Evolutionary conservation across 805 yeast genomes (phyloP).

Genomic region (Yarrowia phangngaensis): DNA sequence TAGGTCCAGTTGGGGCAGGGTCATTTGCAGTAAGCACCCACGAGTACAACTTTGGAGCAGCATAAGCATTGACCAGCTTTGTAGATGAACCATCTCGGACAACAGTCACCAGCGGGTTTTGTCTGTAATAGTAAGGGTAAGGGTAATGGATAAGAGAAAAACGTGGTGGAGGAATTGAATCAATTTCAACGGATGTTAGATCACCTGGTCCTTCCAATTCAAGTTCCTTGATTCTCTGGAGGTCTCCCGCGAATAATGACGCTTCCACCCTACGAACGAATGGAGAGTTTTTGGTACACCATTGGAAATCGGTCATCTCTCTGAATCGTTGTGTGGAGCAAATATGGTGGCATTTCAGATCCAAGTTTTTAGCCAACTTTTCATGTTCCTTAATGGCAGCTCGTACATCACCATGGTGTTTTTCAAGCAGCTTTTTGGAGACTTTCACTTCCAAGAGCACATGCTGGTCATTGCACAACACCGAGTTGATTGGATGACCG

Average conservation of each 20-base stretch:
- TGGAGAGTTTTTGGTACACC: conserved; percentile 54
- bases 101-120: conserved; percentile 57
- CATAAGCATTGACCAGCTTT: conserved; percentile 37
- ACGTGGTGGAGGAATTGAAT: conserved; percentile 81
- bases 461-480: conserved; percentile 33
- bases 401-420: conserved; percentile 44
- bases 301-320: conserved; percentile 85
- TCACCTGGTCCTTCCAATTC: conserved; percentile 34
- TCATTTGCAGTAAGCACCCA: conserved; percentile 39
- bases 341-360: conserved; percentile 41
- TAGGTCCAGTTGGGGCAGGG: conserved; percentile 36
- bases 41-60: conserved; percentile 37
- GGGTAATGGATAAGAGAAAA: conserved; percentile 76
- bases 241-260: conserved; percentile 46
- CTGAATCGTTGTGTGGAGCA: conserved; percentile 71
- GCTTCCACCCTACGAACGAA: conserved; percentile 44
- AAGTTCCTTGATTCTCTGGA: conserved; percentile 44
- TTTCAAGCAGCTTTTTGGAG: conserved; percentile 35
- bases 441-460: conserved; percentile 39
- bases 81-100: conserved; percentile 45
- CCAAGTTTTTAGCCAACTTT: not conserved
- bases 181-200: conserved; percentile 41
- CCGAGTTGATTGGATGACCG: conserved; percentile 50
- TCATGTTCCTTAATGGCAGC: conserved; percentile 55
- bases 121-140: conserved; percentile 69